These are phyloP conservation scores for Fusarium odoratissimum DNA, from an alignment of 2,329 filamentous ascomycete genomes.

Conservation along the genomic window DNA sequence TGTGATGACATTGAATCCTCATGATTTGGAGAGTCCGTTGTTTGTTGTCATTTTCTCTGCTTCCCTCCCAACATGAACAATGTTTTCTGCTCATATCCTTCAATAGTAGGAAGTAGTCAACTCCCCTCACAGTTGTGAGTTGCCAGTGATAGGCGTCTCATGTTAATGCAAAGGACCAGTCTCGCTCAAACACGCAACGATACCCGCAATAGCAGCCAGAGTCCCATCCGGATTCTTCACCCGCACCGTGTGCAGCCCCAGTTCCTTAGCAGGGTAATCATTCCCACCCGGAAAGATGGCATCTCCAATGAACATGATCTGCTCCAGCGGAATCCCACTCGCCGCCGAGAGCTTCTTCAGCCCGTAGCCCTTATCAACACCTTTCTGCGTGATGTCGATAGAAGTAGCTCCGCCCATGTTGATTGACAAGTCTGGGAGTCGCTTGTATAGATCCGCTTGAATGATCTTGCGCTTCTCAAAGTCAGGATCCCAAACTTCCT, in stretches of 20 bases:
- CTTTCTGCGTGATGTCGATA: slow-evolving; percentile 21
- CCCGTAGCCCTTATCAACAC: slow-evolving; percentile 18
- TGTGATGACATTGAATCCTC: accelerated
- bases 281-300: slow-evolving; percentile 22
- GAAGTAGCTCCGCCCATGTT: slow-evolving; percentile 23
- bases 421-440: slow-evolving; percentile 16
- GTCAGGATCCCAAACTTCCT: slow-evolving; percentile 18
- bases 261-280: slow-evolving; percentile 18
- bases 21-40: accelerated
- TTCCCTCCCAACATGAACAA: background rate
- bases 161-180: background rate
- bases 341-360: slow-evolving; percentile 16
- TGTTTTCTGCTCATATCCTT: no score
- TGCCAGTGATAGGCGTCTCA: accelerated
- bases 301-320: slow-evolving; percentile 24
- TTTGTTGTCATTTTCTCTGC: background rate
- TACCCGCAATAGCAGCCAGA: slow-evolving; percentile 14
- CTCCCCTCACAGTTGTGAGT: accelerated
- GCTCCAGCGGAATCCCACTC: slow-evolving; percentile 3
- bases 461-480: slow-evolving; percentile 21
- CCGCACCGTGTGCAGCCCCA: slow-evolving; percentile 16
- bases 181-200: slow-evolving; percentile 17
- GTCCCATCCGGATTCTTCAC: slow-evolving; percentile 23
- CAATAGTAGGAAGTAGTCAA: accelerated
- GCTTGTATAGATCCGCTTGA: slow-evolving; percentile 12